Percentiles rank a stretch among this genome's conserved stretches.
These are phyloP conservation scores for Claviceps fusiformis DNA, from an alignment of 2,329 filamentous ascomycete genomes.

Conservation along the genomic window DNA sequence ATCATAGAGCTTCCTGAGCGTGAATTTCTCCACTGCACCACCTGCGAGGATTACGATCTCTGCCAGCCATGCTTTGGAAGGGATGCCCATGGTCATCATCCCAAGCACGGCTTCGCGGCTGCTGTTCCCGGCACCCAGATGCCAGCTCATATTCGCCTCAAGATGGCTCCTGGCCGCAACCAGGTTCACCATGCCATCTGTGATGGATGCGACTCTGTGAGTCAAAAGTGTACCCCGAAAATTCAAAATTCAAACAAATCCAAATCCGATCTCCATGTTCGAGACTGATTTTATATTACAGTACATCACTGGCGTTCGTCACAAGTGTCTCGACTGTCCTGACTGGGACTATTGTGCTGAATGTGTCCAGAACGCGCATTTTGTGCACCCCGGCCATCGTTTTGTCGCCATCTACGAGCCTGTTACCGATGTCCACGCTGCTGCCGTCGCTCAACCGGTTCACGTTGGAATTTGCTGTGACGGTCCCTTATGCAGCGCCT, in stretches of 20 bases:
- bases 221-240: not conserved
- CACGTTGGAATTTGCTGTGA: slow-evolving; percentile 91
- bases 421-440: slow-evolving; percentile 23
- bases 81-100: slow-evolving; percentile 79
- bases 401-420: slow-evolving; percentile 81
- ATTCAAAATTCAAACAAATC: not conserved
- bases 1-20: slow-evolving; percentile 53
- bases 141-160: slow-evolving; percentile 45
- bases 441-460: slow-evolving; percentile 23
- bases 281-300: slow-evolving; percentile 1
- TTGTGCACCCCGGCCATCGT: slow-evolving; percentile 69
- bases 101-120: slow-evolving; percentile 65
- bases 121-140: slow-evolving; percentile 51
- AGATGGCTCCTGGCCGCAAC: slow-evolving; percentile 69
- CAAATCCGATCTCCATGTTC: not conserved
- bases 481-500: slow-evolving; percentile 65
- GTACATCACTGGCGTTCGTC: slow-evolving; percentile 74
- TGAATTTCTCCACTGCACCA: slow-evolving; percentile 71
- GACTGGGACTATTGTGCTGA: slow-evolving; percentile 90
- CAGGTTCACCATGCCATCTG: slow-evolving; percentile 78
- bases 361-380: slow-evolving; percentile 54
- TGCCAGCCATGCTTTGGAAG: slow-evolving; percentile 69
- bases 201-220: slow-evolving; percentile 69
- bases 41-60: slow-evolving; percentile 84
- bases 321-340: slow-evolving; percentile 94